Percentiles rank a stretch among this genome's conserved stretches.
phyloP scores from a whole-genome alignment of 192 early-diverging fungal species.

The Pilobolus umbonatus region DNA sequence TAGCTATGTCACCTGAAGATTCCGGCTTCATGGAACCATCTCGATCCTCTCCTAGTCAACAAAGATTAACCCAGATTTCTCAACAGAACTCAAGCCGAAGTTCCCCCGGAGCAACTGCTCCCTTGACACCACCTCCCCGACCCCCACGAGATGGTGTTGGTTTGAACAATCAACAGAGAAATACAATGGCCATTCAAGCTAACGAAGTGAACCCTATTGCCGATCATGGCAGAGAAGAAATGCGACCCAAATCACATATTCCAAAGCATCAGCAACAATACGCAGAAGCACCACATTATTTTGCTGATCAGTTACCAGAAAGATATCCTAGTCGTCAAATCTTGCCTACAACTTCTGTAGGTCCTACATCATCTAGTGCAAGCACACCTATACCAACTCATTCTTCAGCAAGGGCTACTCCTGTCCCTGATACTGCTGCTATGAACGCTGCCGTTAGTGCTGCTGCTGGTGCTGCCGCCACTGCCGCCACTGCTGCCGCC shows the following conservation, averaged over 20 bases:
- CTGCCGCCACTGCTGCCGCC: not conserved
- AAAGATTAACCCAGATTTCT: not conserved
- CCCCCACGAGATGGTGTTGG: constrained; percentile 33
- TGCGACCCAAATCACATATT: not conserved
- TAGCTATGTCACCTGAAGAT: not conserved
- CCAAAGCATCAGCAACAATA: constrained; percentile 3
- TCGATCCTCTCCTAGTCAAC: constrained; percentile 1
- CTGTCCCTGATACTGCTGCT: not conserved
- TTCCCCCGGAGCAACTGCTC: constrained; percentile 24
- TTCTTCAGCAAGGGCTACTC: not conserved
- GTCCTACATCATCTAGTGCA: not conserved
- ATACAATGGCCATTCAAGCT: constrained; percentile 3
- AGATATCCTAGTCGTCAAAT: constrained; percentile 2
- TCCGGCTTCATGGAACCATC: not conserved
- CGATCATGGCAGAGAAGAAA: constrained; percentile 5
- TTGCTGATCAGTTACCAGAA: constrained; percentile 15
- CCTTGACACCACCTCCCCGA: constrained; percentile 26
- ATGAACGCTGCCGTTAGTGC: not conserved
- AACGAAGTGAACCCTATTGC: not conserved
- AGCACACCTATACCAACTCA: not conserved
- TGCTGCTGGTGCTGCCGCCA: not conserved
- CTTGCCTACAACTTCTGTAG: not conserved
- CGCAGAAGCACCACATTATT: not conserved
- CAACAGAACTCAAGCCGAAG: not conserved
- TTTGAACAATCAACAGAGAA: constrained; percentile 5